Evolutionary conservation across 2,329 filamentous ascomycete species (phyloP), one percentile per base, ranked within the genome.

Genomic region (Penicillium sclerotiorum): DNA sequence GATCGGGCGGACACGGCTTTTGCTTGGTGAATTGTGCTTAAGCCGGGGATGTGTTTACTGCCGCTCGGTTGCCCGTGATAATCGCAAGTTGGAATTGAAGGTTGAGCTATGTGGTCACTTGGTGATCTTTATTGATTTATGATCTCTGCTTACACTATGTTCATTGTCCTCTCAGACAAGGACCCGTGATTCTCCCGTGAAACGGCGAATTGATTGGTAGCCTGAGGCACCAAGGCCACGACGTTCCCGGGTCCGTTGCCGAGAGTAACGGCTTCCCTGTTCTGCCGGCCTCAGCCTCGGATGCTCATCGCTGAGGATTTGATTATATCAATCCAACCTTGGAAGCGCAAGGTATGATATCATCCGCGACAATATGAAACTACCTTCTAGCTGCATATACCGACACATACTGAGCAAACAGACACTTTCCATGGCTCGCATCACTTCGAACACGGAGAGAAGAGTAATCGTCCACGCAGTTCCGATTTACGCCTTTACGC

Each of bases 1-100:
- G 62, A 59, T 70, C 68, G 68, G 68, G 66, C 63, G 64, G 59
- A 68, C 63, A 70, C 67, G 67, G 67, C 64, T 36, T 47, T 33
- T 47, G 22, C 22, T 45, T 8, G 17, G 28, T 6, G 15, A 18
- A 11, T 23, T 23, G n/a, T 8, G 18, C 18, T 11, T 32, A 20
- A 17, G 15, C 18, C 22, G 27, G 42, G 42, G 30, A 45, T 11
- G 28, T 50, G 35, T 49, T 41, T 48, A 50, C 42, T 50, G 46
- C 36, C 48, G 28, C n/a, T n/a, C n/a, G 32, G 15, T 32, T 21
- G 18, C 22, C 27, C 6, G n/a, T 32, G 8, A 33, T 43, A 22
- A n/a, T n/a, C n/a, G n/a, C n/a, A n/a, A n/a, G n/a, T n/a, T n/a
- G n/a, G 8, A 12, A 20, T 12, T 12, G 8, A 12, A 13, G 6